Conservation (phyloP, 441 rosid species). For the Gossypium davidsonii region DNA sequence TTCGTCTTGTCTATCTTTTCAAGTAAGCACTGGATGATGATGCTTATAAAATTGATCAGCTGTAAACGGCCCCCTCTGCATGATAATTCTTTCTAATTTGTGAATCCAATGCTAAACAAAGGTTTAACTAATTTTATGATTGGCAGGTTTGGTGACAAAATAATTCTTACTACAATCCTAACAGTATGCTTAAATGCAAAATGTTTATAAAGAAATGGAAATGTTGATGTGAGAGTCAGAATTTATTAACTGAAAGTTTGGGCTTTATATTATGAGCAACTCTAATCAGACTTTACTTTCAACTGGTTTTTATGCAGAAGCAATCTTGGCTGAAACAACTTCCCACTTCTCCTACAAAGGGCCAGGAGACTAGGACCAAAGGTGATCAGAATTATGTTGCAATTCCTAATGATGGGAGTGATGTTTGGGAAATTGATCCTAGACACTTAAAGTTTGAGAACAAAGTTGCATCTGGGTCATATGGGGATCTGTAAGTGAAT, state of each 20-base stretch:
- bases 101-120: no score
- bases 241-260: not conserved
- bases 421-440: slow-evolving; percentile 71
- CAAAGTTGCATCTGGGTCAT: slow-evolving; percentile 71
- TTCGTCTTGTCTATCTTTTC: not conserved
- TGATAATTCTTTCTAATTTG: no score
- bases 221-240: not conserved
- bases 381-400: slow-evolving; percentile 37
- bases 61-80: not conserved
- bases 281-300: slow-evolving; percentile 1
- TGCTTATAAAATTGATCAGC: not conserved
- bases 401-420: slow-evolving; percentile 67
- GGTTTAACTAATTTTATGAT: not conserved
- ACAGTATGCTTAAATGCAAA: not conserved
- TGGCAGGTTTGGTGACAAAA: not conserved
- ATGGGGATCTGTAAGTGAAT: slow-evolving; percentile 66
- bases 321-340: slow-evolving; percentile 48
- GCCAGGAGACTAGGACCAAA: slow-evolving; percentile 29
- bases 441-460: slow-evolving; percentile 42
- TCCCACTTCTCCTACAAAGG: slow-evolving; percentile 45
- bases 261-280: not conserved
- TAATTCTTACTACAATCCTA: not conserved
- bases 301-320: slow-evolving; percentile 35
- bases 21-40: not conserved
- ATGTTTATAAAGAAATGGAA: not conserved